These are phyloP conservation scores for Umbilicus rupestris DNA, from an alignment of 164 flowering plant genomes.

Conservation along the genomic window DNA sequence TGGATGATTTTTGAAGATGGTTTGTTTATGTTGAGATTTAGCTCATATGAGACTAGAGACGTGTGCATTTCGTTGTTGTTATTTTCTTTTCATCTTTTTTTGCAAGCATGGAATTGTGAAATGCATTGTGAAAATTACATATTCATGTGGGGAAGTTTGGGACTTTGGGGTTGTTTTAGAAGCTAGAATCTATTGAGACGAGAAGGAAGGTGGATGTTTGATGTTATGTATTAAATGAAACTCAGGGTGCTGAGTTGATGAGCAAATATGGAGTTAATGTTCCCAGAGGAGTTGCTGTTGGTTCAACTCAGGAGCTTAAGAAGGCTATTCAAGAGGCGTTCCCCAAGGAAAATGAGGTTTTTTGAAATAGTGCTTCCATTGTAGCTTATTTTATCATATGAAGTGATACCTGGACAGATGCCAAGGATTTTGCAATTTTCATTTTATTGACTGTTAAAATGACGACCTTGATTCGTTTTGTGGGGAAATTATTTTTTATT, in stretches of 20 bases:
- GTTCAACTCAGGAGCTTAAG: slow-evolving; percentile 56
- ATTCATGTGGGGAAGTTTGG: not conserved
- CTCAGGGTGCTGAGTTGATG: slow-evolving; percentile 94
- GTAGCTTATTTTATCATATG: not conserved
- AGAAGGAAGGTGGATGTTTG: not conserved
- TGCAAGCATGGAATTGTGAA: too few species aligned
- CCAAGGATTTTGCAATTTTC: not conserved
- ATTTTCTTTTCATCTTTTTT: not conserved
- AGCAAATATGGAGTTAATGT: slow-evolving; percentile 82
- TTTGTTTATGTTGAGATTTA: not conserved
- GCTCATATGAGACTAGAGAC: too few species aligned
- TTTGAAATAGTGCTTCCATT: not conserved
- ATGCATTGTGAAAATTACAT: not conserved
- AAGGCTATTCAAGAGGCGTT: slow-evolving; percentile 51
- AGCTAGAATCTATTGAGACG: not conserved
- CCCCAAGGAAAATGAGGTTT: slow-evolving; percentile 72
- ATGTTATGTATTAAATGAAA: not conserved
- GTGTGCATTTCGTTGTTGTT: too few species aligned
- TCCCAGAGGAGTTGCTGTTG: slow-evolving; percentile 74
- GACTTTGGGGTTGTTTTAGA: not conserved
- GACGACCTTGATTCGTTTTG: not conserved
- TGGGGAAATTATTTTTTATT: not conserved
- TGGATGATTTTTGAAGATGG: not conserved
- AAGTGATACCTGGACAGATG: not conserved
- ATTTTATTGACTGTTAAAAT: not conserved